Evolutionary conservation across 768 basidiomycete species (phyloP).

Genomic region (Cystobasidium ongulense): DNA sequence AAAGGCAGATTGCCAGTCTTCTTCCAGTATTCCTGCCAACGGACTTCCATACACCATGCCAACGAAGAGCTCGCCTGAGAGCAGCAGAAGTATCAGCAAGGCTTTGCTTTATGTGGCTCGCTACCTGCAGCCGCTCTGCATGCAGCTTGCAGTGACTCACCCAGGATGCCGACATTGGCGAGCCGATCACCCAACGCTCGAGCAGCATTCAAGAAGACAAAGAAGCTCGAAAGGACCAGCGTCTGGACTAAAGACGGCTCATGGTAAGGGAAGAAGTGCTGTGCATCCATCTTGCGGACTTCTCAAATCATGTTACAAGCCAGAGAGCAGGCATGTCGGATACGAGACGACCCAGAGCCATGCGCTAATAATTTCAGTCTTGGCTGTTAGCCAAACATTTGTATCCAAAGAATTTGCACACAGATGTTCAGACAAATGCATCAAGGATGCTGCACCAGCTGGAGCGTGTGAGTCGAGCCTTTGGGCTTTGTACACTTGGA

Average conservation of each 20-base stretch:
- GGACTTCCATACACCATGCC: conserved; percentile 57
- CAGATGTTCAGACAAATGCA: no score
- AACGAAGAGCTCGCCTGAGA: conserved; percentile 52
- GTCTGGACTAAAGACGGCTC: conserved; percentile 46
- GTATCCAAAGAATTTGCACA: no score
- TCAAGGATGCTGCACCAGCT: no score
- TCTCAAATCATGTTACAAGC: background rate
- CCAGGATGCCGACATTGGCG: conserved; percentile 51
- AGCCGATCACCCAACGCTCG: conserved; percentile 48
- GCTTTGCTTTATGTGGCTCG: background rate
- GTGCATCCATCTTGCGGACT: background rate
- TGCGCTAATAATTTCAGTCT: no score
- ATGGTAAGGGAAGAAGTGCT: conserved; percentile 41
- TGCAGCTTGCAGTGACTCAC: background rate
- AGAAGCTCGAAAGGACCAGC: conserved; percentile 53
- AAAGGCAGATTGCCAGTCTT: conserved; percentile 50
- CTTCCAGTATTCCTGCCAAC: conserved; percentile 48
- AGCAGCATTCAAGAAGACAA: conserved; percentile 54
- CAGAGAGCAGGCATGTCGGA: background rate
- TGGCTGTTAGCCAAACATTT: no score
- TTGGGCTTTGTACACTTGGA: no score
- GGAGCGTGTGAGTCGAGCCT: no score
- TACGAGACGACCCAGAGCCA: no score
- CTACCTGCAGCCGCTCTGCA: background rate
- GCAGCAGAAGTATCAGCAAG: background rate